Conservation (phyloP, 2,329 filamentous ascomycete species). For the Zymoseptoria tritici region DNA sequence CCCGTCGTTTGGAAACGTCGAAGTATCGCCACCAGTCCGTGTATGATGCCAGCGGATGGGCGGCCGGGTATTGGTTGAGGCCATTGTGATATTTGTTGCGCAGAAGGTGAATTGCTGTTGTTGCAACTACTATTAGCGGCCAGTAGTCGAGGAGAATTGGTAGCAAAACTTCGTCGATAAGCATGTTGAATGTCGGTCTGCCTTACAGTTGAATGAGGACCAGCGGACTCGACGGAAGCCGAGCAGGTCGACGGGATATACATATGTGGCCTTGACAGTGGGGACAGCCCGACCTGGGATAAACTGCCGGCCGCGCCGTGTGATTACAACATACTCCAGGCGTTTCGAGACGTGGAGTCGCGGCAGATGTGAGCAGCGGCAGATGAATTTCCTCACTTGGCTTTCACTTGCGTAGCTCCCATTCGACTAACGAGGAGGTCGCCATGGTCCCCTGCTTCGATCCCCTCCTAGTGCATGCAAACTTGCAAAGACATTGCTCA, state of each 20-base stretch:
- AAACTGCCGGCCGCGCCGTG: background rate
- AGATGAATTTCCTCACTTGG: background rate
- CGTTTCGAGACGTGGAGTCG: slow-evolving; percentile 1
- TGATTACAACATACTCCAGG: background rate
- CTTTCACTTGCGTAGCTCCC: background rate
- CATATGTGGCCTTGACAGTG: background rate
- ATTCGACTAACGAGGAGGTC: background rate
- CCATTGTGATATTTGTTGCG: slow-evolving; percentile 47
- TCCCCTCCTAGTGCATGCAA: background rate
- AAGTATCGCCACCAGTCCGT: slow-evolving; percentile 70
- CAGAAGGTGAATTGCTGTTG: slow-evolving; percentile 30
- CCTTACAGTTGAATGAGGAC: background rate
- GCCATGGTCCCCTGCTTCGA: background rate
- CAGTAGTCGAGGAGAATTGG: slow-evolving; percentile 33
- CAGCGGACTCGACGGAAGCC: background rate
- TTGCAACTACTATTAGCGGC: slow-evolving; percentile 31
- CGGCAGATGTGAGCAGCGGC: slow-evolving; percentile 2
- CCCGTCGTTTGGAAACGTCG: slow-evolving; percentile 57
- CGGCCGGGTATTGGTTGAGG: slow-evolving; percentile 65
- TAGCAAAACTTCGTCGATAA: slow-evolving; percentile 21
- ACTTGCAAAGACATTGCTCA: background rate
- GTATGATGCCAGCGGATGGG: slow-evolving; percentile 53
- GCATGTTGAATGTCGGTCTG: slow-evolving; percentile 21
- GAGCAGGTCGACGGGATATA: background rate
- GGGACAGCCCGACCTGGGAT: background rate